Evolutionary conservation across 306 rosid species (phyloP).

Genomic region (Casuarina equisetifolia): DNA sequence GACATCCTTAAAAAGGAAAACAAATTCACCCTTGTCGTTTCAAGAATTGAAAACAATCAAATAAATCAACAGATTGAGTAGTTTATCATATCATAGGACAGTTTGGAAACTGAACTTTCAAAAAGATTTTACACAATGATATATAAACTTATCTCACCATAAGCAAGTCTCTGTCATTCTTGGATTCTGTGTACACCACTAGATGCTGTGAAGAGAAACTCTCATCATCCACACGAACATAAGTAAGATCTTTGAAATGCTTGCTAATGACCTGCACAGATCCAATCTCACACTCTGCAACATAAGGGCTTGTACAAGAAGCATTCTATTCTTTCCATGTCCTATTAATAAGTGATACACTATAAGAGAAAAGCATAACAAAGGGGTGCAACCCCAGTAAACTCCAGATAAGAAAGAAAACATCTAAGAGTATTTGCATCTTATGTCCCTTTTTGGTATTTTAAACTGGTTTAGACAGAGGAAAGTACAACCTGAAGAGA

Average conservation of each 20-base stretch:
- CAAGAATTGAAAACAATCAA: constrained; percentile 2
- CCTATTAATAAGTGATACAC: too few relatives aligned
- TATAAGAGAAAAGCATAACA: neutral
- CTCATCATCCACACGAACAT: constrained; percentile 48
- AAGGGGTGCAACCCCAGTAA: neutral
- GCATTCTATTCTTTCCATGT: neutral
- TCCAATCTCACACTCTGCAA: constrained; percentile 32
- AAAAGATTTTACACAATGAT: neutral
- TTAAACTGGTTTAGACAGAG: neutral
- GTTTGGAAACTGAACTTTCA: neutral
- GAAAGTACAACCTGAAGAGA: neutral
- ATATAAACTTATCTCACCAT: constrained; percentile 48
- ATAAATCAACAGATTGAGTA: neutral
- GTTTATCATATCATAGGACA: neutral
- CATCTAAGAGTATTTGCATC: neutral
- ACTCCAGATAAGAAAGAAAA: neutral
- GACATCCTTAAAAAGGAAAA: constrained; percentile 3
- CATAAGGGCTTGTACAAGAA: constrained; percentile 10
- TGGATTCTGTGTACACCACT: constrained; percentile 66
- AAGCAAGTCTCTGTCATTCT: constrained; percentile 65
- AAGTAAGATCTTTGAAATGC: constrained; percentile 70
- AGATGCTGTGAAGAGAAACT: constrained; percentile 49
- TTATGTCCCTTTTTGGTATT: neutral
- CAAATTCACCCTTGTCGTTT: neutral
- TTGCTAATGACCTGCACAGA: constrained; percentile 68